Evolutionary conservation across 371 early-diverging fungal genomes (phyloP).

Genomic region (Haplosporangium sp.): DNA sequence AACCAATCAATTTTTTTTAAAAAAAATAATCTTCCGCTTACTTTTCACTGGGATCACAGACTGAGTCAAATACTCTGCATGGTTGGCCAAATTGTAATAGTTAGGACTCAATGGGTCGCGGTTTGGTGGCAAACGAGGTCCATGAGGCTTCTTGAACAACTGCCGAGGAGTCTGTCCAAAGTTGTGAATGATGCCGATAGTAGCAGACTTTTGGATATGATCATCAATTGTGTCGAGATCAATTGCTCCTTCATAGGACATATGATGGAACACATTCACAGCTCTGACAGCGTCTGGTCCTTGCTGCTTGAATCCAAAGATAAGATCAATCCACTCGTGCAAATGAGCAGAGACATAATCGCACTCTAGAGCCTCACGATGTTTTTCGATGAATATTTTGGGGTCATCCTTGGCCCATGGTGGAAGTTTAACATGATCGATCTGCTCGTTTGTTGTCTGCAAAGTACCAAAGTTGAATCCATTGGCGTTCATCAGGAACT

Average conservation of each 20-base stretch:
- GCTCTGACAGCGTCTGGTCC: conserved; percentile 86
- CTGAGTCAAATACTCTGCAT: conserved; percentile 68
- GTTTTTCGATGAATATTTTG: conserved; percentile 87
- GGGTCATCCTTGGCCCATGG: conserved; percentile 91
- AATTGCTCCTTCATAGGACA: conserved; percentile 94
- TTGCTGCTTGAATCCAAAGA: conserved; percentile 92
- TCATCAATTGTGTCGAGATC: conserved; percentile 89
- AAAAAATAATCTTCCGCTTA: conserved; percentile 19
- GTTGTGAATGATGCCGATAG: conserved; percentile 93
- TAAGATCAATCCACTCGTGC: conserved; percentile 92
- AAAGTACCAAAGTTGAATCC: conserved; percentile 82
- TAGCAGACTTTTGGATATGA: conserved; percentile 89
- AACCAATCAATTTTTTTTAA: no score
- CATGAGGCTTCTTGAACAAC: conserved; percentile 85
- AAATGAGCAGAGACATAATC: conserved; percentile 88
- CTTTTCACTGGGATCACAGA: conserved; percentile 68
- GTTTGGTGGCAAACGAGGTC: conserved; percentile 58
- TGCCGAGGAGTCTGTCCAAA: conserved; percentile 96
- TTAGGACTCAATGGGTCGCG: conserved; percentile 56
- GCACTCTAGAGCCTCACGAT: conserved; percentile 92
- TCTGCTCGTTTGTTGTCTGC: conserved; percentile 80
- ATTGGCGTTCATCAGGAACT: conserved; percentile 86
- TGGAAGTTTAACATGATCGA: conserved; percentile 83
- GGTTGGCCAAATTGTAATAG: conserved; percentile 63
- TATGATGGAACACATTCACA: conserved; percentile 90